Evolutionary conservation across 371 early-diverging fungal species (phyloP).

Genomic region (Apophysomyces elegans): DNA sequence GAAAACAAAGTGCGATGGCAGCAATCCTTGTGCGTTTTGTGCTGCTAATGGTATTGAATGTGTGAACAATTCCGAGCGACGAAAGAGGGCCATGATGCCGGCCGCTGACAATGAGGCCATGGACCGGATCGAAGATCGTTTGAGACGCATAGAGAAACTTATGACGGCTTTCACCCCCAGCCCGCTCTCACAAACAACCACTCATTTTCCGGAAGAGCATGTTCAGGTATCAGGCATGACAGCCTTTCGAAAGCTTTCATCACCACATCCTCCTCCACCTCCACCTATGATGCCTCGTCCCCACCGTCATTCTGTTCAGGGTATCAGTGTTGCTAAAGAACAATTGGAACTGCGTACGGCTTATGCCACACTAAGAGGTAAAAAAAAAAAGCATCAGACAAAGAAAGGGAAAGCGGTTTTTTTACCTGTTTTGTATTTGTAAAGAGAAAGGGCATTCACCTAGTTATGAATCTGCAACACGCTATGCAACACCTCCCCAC

Average conservation of each 20-base stretch:
- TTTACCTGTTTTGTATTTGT: conserved; percentile 16
- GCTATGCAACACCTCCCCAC: conserved; percentile 21
- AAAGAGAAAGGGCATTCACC: conserved; percentile 16
- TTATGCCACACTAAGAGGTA: conserved; percentile 16
- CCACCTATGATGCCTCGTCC: conserved; percentile 27
- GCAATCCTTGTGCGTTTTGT: conserved; percentile 42
- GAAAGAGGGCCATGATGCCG: conserved; percentile 14
- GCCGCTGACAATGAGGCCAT: conserved; percentile 37
- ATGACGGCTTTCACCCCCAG: conserved; percentile 46
- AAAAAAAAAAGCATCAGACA: neutral
- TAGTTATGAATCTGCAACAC: conserved; percentile 4
- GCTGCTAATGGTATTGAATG: conserved; percentile 38
- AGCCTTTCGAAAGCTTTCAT: conserved; percentile 14
- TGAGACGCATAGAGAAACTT: conserved; percentile 42
- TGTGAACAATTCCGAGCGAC: conserved; percentile 40
- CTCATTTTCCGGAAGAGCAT: conserved; percentile 11
- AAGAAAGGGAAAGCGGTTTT: neutral
- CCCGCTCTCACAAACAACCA: conserved; percentile 30
- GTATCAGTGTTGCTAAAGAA: conserved; percentile 48
- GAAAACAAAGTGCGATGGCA: conserved; percentile 48
- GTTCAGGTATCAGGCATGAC: neutral
- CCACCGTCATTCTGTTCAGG: conserved; percentile 54
- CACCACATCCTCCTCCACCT: conserved; percentile 14
- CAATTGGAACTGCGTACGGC: conserved; percentile 37
- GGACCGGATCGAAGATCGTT: conserved; percentile 44